Percentiles rank a stretch among this genome's conserved stretches.
Conservation (phyloP, 2,329 filamentous ascomycete species). For the Aureobasidium melanogenum region DNA sequence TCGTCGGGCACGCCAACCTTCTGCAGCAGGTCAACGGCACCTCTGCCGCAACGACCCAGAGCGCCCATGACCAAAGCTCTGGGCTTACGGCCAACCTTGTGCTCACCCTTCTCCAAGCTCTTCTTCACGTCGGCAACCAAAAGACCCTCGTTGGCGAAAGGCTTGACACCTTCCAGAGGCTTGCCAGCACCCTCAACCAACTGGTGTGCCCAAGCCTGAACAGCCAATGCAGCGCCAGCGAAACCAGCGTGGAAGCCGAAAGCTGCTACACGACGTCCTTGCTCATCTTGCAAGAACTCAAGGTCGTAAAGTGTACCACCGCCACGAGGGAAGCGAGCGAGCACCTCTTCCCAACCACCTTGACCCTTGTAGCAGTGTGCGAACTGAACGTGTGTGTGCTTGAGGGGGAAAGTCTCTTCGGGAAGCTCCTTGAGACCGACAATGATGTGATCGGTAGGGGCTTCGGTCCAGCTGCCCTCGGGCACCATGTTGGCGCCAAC, state of each 20-base stretch:
- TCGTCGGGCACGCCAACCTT: constrained; percentile 62
- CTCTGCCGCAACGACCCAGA: constrained; percentile 67
- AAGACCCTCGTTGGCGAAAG: constrained; percentile 65
- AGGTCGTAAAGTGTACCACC: constrained; percentile 74
- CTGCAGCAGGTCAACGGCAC: constrained; percentile 71
- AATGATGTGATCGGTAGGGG: constrained; percentile 31
- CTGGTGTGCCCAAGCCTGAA: constrained; percentile 80
- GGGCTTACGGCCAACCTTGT: constrained; percentile 59
- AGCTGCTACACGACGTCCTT: constrained; percentile 60
- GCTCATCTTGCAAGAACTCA: constrained; percentile 72
- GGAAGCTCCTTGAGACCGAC: constrained; percentile 35
- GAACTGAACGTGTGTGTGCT: constrained; percentile 49
- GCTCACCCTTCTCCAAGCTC: constrained; percentile 56
- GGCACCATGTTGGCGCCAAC: constrained; percentile 32
- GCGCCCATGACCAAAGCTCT: constrained; percentile 77
- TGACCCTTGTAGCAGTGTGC: constrained; percentile 43
- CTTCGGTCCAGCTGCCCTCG: constrained; percentile 32
- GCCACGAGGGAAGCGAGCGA: constrained; percentile 70
- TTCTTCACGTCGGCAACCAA: constrained; percentile 68
- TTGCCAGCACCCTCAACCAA: constrained; percentile 58
- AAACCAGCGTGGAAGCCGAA: constrained; percentile 69
- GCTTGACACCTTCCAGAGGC: constrained; percentile 56
- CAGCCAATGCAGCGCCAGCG: constrained; percentile 50
- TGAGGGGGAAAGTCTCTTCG: constrained; percentile 55
- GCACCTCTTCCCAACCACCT: constrained; percentile 66